A percentile compares a stretch with the other conserved stretches of the same genome.
phyloP scores from a whole-genome alignment of 345 rosid genomes.

The Acer negundo region DNA sequence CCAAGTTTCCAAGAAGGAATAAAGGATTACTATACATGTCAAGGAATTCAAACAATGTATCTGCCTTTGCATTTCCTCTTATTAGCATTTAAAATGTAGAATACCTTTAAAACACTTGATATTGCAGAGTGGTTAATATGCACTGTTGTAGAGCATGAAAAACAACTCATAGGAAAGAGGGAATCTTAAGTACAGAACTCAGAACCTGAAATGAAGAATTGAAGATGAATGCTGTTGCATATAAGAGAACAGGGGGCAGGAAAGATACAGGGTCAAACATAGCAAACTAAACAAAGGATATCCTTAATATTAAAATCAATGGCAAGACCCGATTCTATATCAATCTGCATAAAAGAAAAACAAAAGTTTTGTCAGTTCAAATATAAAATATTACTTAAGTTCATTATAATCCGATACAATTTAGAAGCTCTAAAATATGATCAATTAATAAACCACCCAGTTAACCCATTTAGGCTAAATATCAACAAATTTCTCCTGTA shows the following conservation, averaged over 20 bases:
- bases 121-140: background rate
- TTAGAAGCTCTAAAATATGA: background rate
- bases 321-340: slow-evolving; percentile 74
- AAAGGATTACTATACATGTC: background rate
- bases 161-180: background rate
- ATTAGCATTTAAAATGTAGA: background rate
- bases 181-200: background rate
- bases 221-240: background rate
- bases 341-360: slow-evolving; percentile 57
- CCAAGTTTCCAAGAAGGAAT: background rate
- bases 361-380: slow-evolving; percentile 23
- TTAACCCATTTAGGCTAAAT: background rate
- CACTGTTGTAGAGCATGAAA: no score
- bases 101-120: background rate
- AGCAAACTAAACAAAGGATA: slow-evolving; percentile 56
- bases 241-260: background rate
- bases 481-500: background rate
- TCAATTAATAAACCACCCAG: background rate
- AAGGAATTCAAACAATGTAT: background rate
- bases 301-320: slow-evolving; percentile 83
- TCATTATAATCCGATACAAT: background rate
- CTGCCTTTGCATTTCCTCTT: background rate
- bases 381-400: background rate
- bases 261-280: background rate
- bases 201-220: background rate